A percentile compares a stretch with the other conserved stretches of the same genome.
Conservation (phyloP, 805 yeast species). For the Wickerhamomyces subpelliculosus region DNA sequence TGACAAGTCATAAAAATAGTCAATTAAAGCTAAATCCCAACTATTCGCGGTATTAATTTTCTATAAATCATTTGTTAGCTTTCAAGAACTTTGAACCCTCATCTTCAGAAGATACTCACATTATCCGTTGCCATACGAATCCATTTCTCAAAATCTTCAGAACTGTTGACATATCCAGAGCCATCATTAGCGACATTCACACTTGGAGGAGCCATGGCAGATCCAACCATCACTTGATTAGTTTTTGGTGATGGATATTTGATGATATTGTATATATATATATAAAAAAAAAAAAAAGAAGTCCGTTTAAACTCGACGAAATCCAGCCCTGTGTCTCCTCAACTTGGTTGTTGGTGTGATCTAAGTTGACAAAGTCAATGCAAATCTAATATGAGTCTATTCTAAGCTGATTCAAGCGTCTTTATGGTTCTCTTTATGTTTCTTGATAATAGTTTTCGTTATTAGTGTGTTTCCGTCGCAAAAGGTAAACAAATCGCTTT, state of each 20-base stretch:
- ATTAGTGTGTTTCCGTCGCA: neutral
- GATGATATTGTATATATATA: too few relatives aligned
- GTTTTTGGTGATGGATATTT: too few relatives aligned
- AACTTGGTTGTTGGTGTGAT: too few relatives aligned
- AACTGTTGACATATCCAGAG: neutral
- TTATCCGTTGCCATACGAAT: slow-evolving; percentile 24
- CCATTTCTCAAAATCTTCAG: slow-evolving; percentile 22
- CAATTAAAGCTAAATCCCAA: slow-evolving; percentile 88
- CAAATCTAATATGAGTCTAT: too few relatives aligned
- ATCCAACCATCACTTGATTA: neutral
- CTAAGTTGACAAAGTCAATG: too few relatives aligned
- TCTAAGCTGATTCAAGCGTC: too few relatives aligned
- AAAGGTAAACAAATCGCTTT: neutral
- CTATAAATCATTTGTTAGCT: neutral
- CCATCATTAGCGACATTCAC: too few relatives aligned
- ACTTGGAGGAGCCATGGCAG: neutral
- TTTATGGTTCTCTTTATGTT: too few relatives aligned
- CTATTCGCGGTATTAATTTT: slow-evolving; percentile 80
- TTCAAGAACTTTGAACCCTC: neutral
- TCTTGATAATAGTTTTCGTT: too few relatives aligned
- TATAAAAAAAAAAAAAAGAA: too few relatives aligned
- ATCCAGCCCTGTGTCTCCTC: too few relatives aligned
- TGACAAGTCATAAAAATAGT: slow-evolving; percentile 80
- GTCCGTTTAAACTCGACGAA: too few relatives aligned
- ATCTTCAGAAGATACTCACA: slow-evolving; percentile 1